Conservation (phyloP, 306 rosid genomes). For the Vigna nakashimae region DNA sequence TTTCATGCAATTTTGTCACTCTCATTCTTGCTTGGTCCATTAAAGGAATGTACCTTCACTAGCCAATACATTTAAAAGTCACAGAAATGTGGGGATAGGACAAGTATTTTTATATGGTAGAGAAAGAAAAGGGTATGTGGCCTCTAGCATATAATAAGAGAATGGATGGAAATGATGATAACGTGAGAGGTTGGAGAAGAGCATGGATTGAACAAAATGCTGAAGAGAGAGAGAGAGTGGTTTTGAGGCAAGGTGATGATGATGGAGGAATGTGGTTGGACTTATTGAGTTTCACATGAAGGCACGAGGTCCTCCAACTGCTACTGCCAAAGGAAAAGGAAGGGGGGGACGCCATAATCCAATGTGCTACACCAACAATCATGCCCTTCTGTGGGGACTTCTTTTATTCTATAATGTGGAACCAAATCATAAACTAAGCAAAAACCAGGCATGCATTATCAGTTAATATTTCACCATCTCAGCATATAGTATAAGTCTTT, state of each 20-base stretch:
- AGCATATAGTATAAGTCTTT: conserved; percentile 21
- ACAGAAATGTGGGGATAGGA: conserved; percentile 11
- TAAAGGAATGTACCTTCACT: conserved; percentile 12
- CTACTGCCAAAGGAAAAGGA: conserved; percentile 44
- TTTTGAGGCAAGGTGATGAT: conserved; percentile 47
- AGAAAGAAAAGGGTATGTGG: conserved; percentile 51
- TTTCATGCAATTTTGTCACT: conserved; percentile 41
- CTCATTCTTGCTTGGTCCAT: conserved; percentile 34
- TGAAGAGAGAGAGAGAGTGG: conserved; percentile 34
- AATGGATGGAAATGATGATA: conserved; percentile 56
- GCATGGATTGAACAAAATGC: conserved; percentile 32
- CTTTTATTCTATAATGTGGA: conserved; percentile 33
- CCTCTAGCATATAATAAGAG: conserved; percentile 58
- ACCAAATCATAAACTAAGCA: conserved; percentile 41
- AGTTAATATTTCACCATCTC: conserved; percentile 14
- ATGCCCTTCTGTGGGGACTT: conserved; percentile 41
- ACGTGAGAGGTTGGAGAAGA: conserved; percentile 51
- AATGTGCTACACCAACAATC: conserved; percentile 42
- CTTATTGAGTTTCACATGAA: conserved; percentile 76
- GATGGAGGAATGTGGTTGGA: conserved; percentile 68
- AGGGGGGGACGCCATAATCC: conserved; percentile 39
- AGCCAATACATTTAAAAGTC: conserved; percentile 14
- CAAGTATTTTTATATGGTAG: conserved; percentile 44
- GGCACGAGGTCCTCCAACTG: conserved; percentile 74
- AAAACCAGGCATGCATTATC: conserved; percentile 37